Percentiles rank a stretch among this genome's conserved stretches.
Conservation (phyloP, 371 early-diverging fungal genomes). For the Batkoa obscura region DNA sequence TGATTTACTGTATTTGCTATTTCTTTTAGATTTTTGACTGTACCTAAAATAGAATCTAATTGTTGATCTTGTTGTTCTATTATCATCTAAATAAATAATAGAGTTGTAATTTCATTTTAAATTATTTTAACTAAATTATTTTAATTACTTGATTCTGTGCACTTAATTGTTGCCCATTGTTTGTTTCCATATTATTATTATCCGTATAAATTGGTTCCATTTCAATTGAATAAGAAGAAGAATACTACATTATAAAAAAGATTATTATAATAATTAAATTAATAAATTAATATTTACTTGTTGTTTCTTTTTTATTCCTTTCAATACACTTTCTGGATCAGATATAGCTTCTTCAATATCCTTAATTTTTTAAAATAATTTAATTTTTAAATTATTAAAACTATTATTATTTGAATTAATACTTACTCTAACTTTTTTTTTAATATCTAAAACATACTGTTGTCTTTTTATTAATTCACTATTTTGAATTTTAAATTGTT, state of each 20-base stretch:
- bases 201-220: background rate
- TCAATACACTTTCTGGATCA: no score
- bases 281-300: background rate
- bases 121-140: background rate
- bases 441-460: no score
- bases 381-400: background rate
- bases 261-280: background rate
- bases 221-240: background rate
- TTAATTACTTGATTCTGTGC: background rate
- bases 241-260: background rate
- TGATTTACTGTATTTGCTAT: background rate
- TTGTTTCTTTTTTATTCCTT: background rate
- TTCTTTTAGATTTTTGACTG: background rate
- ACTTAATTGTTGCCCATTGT: background rate
- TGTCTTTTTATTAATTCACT: no score
- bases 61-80: background rate
- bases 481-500: no score
- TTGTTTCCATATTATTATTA: no score
- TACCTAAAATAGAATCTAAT: background rate
- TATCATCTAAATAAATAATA: background rate
- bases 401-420: background rate
- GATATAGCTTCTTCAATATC: no score
- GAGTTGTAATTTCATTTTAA: no score
- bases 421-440: no score
- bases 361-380: no score